Conservation (phyloP, 108 stramenopile species). For the Skeletonema costatum region DNA sequence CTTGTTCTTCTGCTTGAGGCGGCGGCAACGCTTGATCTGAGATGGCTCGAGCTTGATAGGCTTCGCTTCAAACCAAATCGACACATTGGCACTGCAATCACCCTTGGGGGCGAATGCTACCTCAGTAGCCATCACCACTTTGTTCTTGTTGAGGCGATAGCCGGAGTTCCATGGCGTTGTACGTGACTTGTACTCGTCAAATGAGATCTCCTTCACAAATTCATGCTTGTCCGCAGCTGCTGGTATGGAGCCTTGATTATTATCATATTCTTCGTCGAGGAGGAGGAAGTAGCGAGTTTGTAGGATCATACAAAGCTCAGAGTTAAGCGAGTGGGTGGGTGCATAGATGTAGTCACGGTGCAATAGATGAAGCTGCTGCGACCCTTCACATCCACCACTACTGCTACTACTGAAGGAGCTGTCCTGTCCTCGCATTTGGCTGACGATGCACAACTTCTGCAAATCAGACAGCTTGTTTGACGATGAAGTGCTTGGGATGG, state of each 20-base stretch:
- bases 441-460: conserved; percentile 70
- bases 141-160: neutral
- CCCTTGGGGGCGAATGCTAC: conserved; percentile 78
- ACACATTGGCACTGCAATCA: conserved; percentile 65
- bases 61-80: conserved; percentile 81
- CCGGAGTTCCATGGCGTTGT: neutral
- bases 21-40: conserved; percentile 36
- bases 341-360: conserved; percentile 59
- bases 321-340: conserved; percentile 74
- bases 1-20: conserved; percentile 44
- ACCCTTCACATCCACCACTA: neutral
- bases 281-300: conserved; percentile 73
- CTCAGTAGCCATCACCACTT: neutral
- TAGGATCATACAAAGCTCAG: conserved; percentile 85
- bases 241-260: neutral
- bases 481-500: conserved; percentile 15
- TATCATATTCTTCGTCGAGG: neutral
- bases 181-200: neutral
- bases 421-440: conserved; percentile 63
- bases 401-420: conserved; percentile 50
- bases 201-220: conserved; percentile 12
- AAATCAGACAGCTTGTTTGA: conserved; percentile 59
- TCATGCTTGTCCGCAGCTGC: neutral
- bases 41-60: conserved; percentile 46
- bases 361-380: neutral